These are phyloP conservation scores for Rubroboletus satanas DNA, from an alignment of 768 basidiomycete genomes.

Conservation along the genomic window DNA sequence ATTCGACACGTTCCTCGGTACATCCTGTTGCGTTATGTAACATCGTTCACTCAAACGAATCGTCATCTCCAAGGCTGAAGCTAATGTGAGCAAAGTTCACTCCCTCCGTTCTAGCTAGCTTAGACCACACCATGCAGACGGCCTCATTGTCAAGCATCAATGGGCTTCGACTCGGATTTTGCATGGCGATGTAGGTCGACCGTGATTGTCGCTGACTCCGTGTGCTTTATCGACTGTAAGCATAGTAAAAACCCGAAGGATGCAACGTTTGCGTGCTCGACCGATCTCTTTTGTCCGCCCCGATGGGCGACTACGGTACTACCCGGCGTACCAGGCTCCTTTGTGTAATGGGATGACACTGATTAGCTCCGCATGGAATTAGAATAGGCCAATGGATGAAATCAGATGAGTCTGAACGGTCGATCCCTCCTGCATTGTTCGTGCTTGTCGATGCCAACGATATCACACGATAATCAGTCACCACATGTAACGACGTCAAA, in stretches of 20 bases:
- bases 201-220: too few relatives aligned
- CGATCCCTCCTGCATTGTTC: not conserved
- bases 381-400: not conserved
- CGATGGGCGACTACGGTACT: not conserved
- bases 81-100: not conserved
- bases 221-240: too few relatives aligned
- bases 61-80: not conserved
- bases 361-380: not conserved
- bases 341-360: not conserved
- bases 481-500: not conserved
- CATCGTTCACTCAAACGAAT: not conserved
- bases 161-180: not conserved
- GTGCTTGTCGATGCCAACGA: not conserved
- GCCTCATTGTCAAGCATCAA: too few relatives aligned
- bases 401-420: not conserved
- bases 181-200: too few relatives aligned
- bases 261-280: not conserved
- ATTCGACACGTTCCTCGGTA: too few relatives aligned
- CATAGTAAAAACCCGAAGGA: not conserved
- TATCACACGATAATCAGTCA: not conserved
- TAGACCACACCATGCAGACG: not conserved
- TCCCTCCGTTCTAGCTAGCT: too few relatives aligned
- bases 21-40: not conserved
- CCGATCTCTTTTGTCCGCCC: not conserved
- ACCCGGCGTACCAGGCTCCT: not conserved